Evolutionary conservation across 225 moss, liverwort and hornwort genomes (phyloP), one percentile per base, ranked within the genome.

Genomic region (Asterella californica): DNA sequence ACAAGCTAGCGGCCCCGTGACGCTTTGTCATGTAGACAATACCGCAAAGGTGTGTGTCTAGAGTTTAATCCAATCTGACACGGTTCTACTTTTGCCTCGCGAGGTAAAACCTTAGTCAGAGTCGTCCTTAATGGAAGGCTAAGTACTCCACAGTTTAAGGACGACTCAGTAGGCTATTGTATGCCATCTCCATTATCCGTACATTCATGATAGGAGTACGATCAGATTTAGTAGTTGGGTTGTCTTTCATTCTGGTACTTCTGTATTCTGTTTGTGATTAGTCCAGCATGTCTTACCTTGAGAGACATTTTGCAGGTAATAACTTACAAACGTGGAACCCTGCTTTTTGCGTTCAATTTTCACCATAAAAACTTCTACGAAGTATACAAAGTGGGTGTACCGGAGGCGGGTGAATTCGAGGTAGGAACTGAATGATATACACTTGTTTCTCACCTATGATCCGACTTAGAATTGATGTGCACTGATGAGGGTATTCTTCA

Each of bases 371-470:
- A 92, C 82, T 91, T 89, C 11, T 95, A 95, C 72, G 92, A 99
- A 84, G 88, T 90, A 79, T 93, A 95, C 87, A 95, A 91, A 93
- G 90, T 99, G 32, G 99, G 99, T n/a, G 90, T 95, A 30, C 90
- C 90, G 77, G 91, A 86, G 80, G 91, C 93, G 49, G 99, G 99
- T 77, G 95, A 99, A 85, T 99, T 91, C 74, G 84, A 92, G 94
- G 97, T 90, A 83, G 42, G 53, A 83, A 29, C 21, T 52, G 24
- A 78, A 42, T 74, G 78, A 36, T 80, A 52, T 70, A 45, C 65
- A 80, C 18, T 76, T 42, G n/a, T n/a, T n/a, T n/a, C n/a, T n/a
- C n/a, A n/a, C n/a, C n/a, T n/a, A n/a, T n/a, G n/a, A n/a, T n/a
- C n/a, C n/a, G n/a, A n/a, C n/a, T n/a, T n/a, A n/a, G n/a, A 1